Base-by-base conservation (phyloP, 257 asterid species). In the Fraxinus americana region DNA sequence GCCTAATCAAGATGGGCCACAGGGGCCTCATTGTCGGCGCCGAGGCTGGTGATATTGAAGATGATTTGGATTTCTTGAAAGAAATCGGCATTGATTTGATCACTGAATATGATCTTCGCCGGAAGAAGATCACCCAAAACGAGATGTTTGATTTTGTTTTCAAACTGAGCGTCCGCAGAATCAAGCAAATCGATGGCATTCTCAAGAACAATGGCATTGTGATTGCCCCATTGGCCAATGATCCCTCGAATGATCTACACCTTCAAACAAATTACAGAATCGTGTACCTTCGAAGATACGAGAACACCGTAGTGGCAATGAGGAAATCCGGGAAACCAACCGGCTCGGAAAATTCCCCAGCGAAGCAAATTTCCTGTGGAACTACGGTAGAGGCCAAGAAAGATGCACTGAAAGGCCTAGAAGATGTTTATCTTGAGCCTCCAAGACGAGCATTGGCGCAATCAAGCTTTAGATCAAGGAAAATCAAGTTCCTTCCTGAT, bases 401-500 rank as follows among this genome's bases (percentile, higher is more conserved):
- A 76, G 78, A 83, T 7, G 90, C 88, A 1, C 29, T 88, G 80
- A 80, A 72, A 38, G 84, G 82, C 17, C 76, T 90, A 73, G 92
- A 90, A 79, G 90, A 85, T 3, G 91, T 82, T 4, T 77, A 85
- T 65, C 89, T 90, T 2, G 94, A 88, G 87, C 92, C 94, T 0
- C 92, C 94, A 0, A 75, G 82, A 34, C 73, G 71, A 34, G 79
- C 76, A 12, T 36, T 72, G 81, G 77, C 71, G 7, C 76, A 75
- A 38, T 34, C 80, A 5, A 77, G 80, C 66, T 82, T 74, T 13
- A 70, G 68, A 8, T 80, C 88, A 7, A 82, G 91, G 57, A 88
- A 89, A 79, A 86, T 91, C 71, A 89, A 82, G 67, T 92, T 90
- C 83, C 93, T 92, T 32, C 97, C 97, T 0, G 92, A 92, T 48